Evolutionary conservation across 257 asterid genomes (phyloP).

Genomic region (Vinca minor): DNA sequence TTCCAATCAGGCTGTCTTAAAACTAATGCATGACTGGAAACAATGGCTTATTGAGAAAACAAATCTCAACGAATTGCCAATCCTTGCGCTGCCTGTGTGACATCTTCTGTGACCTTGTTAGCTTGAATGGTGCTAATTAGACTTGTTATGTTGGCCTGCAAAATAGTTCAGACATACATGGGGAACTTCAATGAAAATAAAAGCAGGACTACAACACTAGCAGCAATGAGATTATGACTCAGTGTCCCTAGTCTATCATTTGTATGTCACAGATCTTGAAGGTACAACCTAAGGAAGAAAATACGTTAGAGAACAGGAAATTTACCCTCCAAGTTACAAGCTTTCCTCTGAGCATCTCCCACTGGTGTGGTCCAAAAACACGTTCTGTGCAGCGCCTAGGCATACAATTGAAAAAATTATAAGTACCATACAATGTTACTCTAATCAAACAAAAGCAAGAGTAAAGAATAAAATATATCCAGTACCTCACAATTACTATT

Average conservation of each 20-base stretch:
- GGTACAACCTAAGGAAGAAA: not conserved
- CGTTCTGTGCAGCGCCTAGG: conserved; percentile 68
- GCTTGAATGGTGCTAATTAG: conserved; percentile 69
- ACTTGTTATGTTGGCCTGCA: conserved; percentile 60
- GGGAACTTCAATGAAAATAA: not conserved
- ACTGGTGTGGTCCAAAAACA: conserved; percentile 64
- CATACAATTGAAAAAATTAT: conserved; percentile 10
- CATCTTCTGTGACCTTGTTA: conserved; percentile 64
- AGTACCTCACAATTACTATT: conserved; percentile 68
- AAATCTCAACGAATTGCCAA: conserved; percentile 43
- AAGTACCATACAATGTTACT: not conserved
- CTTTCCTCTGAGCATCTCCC: conserved; percentile 67
- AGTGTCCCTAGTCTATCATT: no score
- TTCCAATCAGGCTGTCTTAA: not conserved
- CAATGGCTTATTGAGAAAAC: conserved; percentile 9
- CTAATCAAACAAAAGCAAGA: not conserved
- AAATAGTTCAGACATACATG: not conserved
- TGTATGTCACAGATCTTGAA: not conserved
- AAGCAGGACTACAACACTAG: not conserved
- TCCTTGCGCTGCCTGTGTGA: conserved; percentile 61
- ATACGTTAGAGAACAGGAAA: not conserved
- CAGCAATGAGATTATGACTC: not conserved
- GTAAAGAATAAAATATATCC: not conserved
- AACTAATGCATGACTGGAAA: conserved; percentile 10
- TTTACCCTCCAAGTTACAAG: conserved; percentile 86